These are phyloP conservation scores for Lasiodiplodia hormozganensis DNA, from an alignment of 2,329 filamentous ascomycete species.

Conservation along the genomic window DNA sequence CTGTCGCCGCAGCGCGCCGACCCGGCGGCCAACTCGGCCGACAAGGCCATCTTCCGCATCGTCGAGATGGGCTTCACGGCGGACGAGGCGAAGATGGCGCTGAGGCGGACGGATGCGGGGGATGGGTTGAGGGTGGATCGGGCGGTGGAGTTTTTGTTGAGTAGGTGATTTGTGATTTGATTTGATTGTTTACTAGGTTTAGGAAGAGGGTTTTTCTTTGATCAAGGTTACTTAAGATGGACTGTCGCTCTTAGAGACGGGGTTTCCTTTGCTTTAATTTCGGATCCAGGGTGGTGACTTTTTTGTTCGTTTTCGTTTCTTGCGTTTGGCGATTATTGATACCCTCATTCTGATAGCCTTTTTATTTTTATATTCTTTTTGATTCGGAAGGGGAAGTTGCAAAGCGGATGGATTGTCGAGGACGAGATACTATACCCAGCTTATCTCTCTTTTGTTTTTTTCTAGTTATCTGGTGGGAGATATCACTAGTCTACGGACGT, in stretches of 20 bases:
- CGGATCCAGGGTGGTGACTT: too few relatives aligned
- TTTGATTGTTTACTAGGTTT: too few relatives aligned
- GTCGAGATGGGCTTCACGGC: conserved; percentile 67
- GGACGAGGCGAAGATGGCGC: conserved; percentile 62
- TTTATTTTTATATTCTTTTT: neutral
- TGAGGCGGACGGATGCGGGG: conserved; percentile 66
- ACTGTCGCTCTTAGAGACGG: neutral
- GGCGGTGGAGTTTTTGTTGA: conserved; percentile 62
- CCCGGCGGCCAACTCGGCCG: conserved; percentile 59
- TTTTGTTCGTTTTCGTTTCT: neutral
- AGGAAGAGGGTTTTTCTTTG: too few relatives aligned
- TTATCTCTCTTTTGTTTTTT: too few relatives aligned
- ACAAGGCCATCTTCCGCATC: conserved; percentile 63
- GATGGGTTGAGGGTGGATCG: conserved; percentile 64
- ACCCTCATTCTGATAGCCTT: neutral
- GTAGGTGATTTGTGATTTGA: too few relatives aligned
- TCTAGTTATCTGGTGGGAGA: too few relatives aligned
- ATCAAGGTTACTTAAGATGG: neutral
- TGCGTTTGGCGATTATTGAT: neutral
- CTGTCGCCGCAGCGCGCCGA: conserved; percentile 35
- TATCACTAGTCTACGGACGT: too few relatives aligned
- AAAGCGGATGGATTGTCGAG: too few relatives aligned
- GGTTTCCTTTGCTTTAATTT: neutral
- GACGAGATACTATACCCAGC: too few relatives aligned
- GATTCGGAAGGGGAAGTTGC: neutral